Evolutionary conservation across 176 grass and related monocot species (phyloP).

Genomic region (barley (Hordeum vulgare)): MorexV3_pseudomolecules_assembly NC_058519.1:659603493-659603992

Average conservation of each 20-base stretch:
- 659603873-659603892: no score
- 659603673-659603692: constrained; percentile 87
- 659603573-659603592: constrained; percentile 86
- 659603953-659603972: no score
- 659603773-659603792: constrained; percentile 95
- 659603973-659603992: no score
- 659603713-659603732: constrained; percentile 90
- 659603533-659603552: constrained; percentile 89
- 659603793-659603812: constrained; percentile 91
- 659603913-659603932: no score
- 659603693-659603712: constrained; percentile 99
- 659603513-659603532: constrained; percentile 94
- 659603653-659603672: constrained; percentile 96
- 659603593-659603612: constrained; percentile 99
- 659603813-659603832: constrained; percentile 86
- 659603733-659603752: constrained; percentile 99
- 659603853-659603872: no score
- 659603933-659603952: no score
- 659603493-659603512: constrained; percentile 90
- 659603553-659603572: constrained; percentile 76
- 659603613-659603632: constrained; percentile 93
- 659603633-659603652: constrained; percentile 94
- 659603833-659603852: constrained; percentile 55
- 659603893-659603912: no score
- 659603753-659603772: constrained; percentile 98